Conservation (phyloP, 2,329 filamentous ascomycete genomes). For the Lecanicillium sp. region DNA sequence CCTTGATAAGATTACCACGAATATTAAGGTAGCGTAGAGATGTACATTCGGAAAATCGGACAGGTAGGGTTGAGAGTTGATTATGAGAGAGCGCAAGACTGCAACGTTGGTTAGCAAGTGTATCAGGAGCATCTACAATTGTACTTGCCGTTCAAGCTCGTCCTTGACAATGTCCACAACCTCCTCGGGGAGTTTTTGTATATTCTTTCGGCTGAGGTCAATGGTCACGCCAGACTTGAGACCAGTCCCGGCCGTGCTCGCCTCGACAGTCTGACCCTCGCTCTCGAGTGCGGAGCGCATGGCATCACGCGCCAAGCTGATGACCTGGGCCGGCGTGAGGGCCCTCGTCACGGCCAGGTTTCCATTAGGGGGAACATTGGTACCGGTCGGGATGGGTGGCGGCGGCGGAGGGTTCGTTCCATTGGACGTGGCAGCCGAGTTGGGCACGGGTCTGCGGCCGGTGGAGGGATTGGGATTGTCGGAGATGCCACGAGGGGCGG, state of each 20-base stretch:
- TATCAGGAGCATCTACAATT: neutral
- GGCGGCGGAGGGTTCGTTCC: slow-evolving; percentile 36
- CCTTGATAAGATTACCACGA: slow-evolving; percentile 65
- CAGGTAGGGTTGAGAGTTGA: slow-evolving; percentile 61
- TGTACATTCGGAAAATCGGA: slow-evolving; percentile 67
- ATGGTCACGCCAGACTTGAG: slow-evolving; percentile 69
- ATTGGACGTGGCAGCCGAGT: slow-evolving; percentile 34
- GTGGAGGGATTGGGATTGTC: slow-evolving; percentile 36
- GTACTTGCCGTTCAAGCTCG: slow-evolving; percentile 61
- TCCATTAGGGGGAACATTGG: slow-evolving; percentile 41
- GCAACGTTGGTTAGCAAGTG: slow-evolving; percentile 14
- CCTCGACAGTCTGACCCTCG: slow-evolving; percentile 57
- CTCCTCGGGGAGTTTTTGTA: slow-evolving; percentile 64
- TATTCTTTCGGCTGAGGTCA: slow-evolving; percentile 69
- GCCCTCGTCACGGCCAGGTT: slow-evolving; percentile 45
- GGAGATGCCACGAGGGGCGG: slow-evolving; percentile 28
- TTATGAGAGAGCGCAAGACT: slow-evolving; percentile 81
- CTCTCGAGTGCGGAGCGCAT: slow-evolving; percentile 62
- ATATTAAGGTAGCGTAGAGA: slow-evolving; percentile 76
- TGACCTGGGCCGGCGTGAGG: slow-evolving; percentile 57
- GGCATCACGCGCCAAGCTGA: slow-evolving; percentile 58
- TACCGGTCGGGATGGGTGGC: slow-evolving; percentile 41
- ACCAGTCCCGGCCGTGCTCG: slow-evolving; percentile 49
- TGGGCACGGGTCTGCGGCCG: slow-evolving; percentile 33
- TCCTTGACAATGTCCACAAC: slow-evolving; percentile 69